Conservation (phyloP, 1,139 yeast species). For the Geotrichum europaeum region DNA sequence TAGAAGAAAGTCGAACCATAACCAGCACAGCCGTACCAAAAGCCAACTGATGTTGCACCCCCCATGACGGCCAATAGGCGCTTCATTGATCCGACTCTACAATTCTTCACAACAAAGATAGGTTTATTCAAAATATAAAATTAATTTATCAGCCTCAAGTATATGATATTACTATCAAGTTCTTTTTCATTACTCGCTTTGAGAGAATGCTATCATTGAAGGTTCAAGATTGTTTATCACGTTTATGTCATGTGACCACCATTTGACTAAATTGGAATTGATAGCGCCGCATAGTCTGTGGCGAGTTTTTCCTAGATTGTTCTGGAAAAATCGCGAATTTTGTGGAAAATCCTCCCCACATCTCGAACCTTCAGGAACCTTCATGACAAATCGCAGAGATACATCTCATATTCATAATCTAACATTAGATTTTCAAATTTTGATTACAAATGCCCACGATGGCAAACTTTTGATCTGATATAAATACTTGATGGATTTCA, state of each 20-base stretch:
- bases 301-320: not conserved
- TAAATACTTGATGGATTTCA: not conserved
- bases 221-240: not conserved
- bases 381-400: not conserved
- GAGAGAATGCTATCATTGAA: too few species aligned
- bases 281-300: not conserved
- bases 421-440: not conserved
- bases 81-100: too few species aligned
- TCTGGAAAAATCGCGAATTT: too few species aligned
- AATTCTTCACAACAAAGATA: too few species aligned
- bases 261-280: not conserved
- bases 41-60: not conserved
- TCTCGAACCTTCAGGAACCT: not conserved
- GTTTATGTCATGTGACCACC: not conserved
- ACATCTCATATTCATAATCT: not conserved
- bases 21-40: not conserved
- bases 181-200: too few species aligned
- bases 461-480: not conserved
- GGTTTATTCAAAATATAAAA: too few species aligned
- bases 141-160: too few species aligned
- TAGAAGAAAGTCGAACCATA: not conserved
- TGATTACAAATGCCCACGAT: not conserved
- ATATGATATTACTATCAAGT: too few species aligned
- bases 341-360: not conserved
- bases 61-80: not conserved